Evolutionary conservation across 106 monocot species (phyloP), one percentile per base, ranked within the genome.

Genomic region (Phalaenopsis aphrodite): DNA sequence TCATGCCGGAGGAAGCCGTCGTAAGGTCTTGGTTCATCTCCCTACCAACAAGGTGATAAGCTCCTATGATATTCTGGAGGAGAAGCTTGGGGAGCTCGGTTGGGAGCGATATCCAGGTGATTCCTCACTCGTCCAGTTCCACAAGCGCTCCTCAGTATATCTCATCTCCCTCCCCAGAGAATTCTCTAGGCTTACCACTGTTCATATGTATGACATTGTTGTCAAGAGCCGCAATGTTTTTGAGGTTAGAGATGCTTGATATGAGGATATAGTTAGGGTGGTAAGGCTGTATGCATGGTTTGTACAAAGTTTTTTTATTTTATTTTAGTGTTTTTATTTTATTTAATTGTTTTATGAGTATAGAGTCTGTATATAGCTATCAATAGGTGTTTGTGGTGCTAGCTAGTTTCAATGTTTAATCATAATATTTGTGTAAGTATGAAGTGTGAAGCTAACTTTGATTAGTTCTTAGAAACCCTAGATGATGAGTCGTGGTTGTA

Each of bases 141-240:
- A 93, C 86, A 83, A 88, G 79, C 75, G 77, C 4, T 76, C 88
- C 5, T 80, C 93, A 10, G 84, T 89, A 8, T 84, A 93, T 82
- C 83, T 91, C 56, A 91, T 93, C 81, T 89, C 93, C 9, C 78
- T 93, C 36, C 93, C 93, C 0, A 68, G 73, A 15, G 93, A 93
- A 36, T 93, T 93, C 84, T 23, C 78, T 9, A 79, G 71, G 75
- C 56, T 93, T 76, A 82, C 21, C 12, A 79, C 88, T 16, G 87
- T 91, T 12, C 87, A 93, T 78, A 93, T 93, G 93, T 93, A 89
- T 73, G 93, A 93, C 77, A 83, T 93, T 71, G 93, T 93, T 65
- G 93, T 93, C 80, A 90, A 91, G 84, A 85, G 75, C 41, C 85
- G 93, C 41, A 91, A 93, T 77, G 79, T 86, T 67, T 93, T 93